These are phyloP conservation scores for Tardiomyces digboiensis DNA, from an alignment of 1,139 yeast genomes.

Conservation along the genomic window DNA sequence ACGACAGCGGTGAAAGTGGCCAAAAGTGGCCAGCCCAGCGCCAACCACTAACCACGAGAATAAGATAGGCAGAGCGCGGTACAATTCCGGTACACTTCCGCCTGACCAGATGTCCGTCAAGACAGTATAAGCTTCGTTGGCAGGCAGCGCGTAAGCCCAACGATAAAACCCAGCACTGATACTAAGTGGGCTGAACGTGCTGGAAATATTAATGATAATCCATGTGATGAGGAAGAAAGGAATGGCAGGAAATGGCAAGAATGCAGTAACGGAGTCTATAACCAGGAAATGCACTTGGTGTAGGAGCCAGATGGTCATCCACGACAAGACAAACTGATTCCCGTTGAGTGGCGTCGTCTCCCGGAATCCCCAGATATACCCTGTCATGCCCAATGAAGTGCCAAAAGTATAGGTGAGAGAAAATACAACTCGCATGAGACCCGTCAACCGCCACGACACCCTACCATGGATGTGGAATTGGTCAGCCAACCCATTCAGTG, in stretches of 20 bases:
- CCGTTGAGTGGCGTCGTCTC: slow-evolving; percentile 12
- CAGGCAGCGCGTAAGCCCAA: slow-evolving; percentile 8
- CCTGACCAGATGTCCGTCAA: slow-evolving; percentile 45
- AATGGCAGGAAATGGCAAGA: slow-evolving; percentile 6
- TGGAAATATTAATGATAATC: slow-evolving; percentile 8
- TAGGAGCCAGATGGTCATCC: slow-evolving; percentile 9
- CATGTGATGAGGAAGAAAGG: slow-evolving; percentile 9
- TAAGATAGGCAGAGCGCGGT: slow-evolving; percentile 10
- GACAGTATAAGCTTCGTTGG: slow-evolving; percentile 46
- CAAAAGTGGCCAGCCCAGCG: not conserved
- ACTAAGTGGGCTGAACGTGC: slow-evolving; percentile 7
- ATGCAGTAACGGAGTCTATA: slow-evolving; percentile 4
- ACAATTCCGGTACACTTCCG: slow-evolving; percentile 42
- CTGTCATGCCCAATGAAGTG: slow-evolving; percentile 6
- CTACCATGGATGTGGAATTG: slow-evolving; percentile 6
- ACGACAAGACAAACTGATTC: slow-evolving; percentile 11
- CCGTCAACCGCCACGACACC: not conserved
- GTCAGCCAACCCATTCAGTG: slow-evolving; percentile 10
- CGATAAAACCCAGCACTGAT: slow-evolving; percentile 9
- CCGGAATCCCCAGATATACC: slow-evolving; percentile 12
- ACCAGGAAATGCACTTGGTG: slow-evolving; percentile 4
- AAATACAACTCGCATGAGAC: not conserved
- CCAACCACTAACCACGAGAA: slow-evolving; percentile 9
- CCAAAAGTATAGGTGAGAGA: slow-evolving; percentile 3
- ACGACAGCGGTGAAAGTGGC: too few species aligned